Percentiles rank a stretch among this genome's conserved stretches.
These are phyloP conservation scores for Lepraria neglecta DNA, from an alignment of 495 filamentous ascomycete species.

Conservation along the genomic window DNA sequence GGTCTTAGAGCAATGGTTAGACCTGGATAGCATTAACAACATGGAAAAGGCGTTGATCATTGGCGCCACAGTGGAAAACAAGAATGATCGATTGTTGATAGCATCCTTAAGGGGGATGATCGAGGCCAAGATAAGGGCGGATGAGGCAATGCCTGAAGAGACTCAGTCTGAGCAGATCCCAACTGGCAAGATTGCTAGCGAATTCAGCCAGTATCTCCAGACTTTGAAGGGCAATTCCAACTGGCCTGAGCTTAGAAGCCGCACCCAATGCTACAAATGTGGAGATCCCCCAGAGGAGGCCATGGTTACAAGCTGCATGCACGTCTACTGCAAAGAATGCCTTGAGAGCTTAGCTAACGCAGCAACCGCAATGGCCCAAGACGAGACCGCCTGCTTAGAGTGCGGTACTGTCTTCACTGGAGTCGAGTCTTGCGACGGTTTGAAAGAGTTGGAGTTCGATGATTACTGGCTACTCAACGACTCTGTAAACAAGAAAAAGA, in stretches of 20 bases:
- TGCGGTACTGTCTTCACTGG: constrained; percentile 26
- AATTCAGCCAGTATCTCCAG: constrained; percentile 33
- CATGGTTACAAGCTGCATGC: constrained; percentile 42
- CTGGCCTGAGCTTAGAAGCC: constrained; percentile 31
- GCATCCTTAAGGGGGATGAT: constrained; percentile 24
- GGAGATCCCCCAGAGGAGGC: constrained; percentile 27
- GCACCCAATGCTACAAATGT: constrained; percentile 38
- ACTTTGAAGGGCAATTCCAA: constrained; percentile 28
- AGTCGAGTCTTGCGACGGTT: constrained; percentile 13
- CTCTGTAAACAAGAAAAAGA: too few species aligned
- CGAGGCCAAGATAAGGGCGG: constrained; percentile 7
- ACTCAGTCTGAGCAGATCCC: too few species aligned
- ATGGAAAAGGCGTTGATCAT: constrained; percentile 26
- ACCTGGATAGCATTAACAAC: constrained; percentile 36
- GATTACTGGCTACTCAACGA: neutral
- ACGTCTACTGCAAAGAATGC: constrained; percentile 46
- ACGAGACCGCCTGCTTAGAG: constrained; percentile 24
- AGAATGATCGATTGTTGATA: constrained; percentile 12
- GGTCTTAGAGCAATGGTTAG: constrained; percentile 39
- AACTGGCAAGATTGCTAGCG: constrained; percentile 17
- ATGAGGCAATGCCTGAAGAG: too few species aligned
- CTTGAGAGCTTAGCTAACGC: constrained; percentile 30
- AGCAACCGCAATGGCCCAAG: constrained; percentile 23
- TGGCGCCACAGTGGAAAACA: constrained; percentile 14
- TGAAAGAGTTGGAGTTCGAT: constrained; percentile 21